phyloP scores from a whole-genome alignment of 2,329 filamentous ascomycete genomes.

The Monosporascus cannonballus region DNA sequence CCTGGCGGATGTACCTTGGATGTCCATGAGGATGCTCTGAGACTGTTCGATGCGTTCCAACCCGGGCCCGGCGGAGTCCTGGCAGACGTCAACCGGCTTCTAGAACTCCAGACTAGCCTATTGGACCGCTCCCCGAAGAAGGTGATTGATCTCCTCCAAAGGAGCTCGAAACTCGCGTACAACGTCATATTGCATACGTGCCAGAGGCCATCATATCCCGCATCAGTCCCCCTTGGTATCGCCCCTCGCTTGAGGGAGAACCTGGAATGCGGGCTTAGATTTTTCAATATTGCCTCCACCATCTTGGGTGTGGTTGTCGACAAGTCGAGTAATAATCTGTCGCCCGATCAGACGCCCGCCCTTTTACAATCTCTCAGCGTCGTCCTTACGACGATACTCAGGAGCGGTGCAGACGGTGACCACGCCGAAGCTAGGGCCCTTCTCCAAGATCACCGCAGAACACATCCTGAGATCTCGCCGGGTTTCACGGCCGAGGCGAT shows the following conservation, averaged over 20 bases:
- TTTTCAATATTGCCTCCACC: constrained; percentile 37
- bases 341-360: constrained; percentile 34
- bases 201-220: constrained; percentile 13
- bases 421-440: constrained; percentile 29
- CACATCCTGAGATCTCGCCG: constrained; percentile 31
- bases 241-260: constrained; percentile 26
- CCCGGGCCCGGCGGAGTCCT: constrained; percentile 35
- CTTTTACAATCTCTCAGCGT: constrained; percentile 36
- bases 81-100: constrained; percentile 34
- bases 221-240: constrained; percentile 6
- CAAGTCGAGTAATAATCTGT: constrained; percentile 48
- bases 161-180: constrained; percentile 23
- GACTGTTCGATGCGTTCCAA: constrained; percentile 38
- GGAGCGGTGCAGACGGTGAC: constrained; percentile 31
- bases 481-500: constrained; percentile 44
- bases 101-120: constrained; percentile 32
- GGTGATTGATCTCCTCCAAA: constrained; percentile 36
- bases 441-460: constrained; percentile 25
- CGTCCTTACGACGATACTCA: constrained; percentile 29
- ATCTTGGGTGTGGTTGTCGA: constrained; percentile 44
- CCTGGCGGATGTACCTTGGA: constrained; percentile 26
- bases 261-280: constrained; percentile 33
- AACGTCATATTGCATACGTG: constrained; percentile 24
- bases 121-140: constrained; percentile 39
- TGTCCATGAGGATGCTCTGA: constrained; percentile 19